Percentiles rank a stretch among this genome's conserved stretches.
Conservation (phyloP, 768 basidiomycete species). For the Boletus rex-veris region DNA sequence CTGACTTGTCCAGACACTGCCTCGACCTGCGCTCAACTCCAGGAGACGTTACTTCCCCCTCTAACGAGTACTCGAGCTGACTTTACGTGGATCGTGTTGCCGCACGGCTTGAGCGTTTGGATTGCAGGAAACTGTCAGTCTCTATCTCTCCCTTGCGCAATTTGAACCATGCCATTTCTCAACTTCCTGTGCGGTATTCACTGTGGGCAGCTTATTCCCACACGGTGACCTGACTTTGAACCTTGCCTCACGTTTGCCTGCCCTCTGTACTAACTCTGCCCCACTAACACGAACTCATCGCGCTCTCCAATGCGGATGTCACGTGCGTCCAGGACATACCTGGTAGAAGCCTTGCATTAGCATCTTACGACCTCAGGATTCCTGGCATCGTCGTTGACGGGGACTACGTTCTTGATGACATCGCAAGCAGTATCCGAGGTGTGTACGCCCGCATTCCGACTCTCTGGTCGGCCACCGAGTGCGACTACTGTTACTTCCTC, state of each 20-base stretch:
- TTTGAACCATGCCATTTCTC: background rate
- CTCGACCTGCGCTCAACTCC: slow-evolving; percentile 1
- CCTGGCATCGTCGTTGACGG: slow-evolving; percentile 17
- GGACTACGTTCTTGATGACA: slow-evolving; percentile 15
- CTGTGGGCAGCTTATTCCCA: background rate
- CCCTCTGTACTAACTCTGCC: slow-evolving; percentile 21
- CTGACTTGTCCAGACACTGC: background rate
- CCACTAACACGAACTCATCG: slow-evolving; percentile 9
- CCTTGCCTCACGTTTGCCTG: background rate
- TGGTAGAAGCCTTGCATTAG: slow-evolving; percentile 3
- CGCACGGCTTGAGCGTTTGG: background rate
- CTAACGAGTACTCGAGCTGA: background rate
- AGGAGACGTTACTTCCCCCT: slow-evolving; percentile 8
- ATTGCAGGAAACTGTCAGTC: slow-evolving; percentile 3
- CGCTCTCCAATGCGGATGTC: background rate
- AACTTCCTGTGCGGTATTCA: slow-evolving; percentile 1
- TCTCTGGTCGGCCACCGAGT: slow-evolving; percentile 18
- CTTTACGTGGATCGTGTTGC: background rate
- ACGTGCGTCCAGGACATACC: slow-evolving; percentile 8
- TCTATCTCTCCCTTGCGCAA: too few species aligned
- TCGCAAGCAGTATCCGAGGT: slow-evolving; percentile 11
- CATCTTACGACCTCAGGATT: background rate
- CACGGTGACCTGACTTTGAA: too few species aligned
- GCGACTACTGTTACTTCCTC: slow-evolving; percentile 20
- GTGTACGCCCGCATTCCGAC: slow-evolving; percentile 13